Evolutionary conservation across 176 grass and related monocot species (phyloP).

Genomic region (Puccinellia tenuiflora): DNA sequence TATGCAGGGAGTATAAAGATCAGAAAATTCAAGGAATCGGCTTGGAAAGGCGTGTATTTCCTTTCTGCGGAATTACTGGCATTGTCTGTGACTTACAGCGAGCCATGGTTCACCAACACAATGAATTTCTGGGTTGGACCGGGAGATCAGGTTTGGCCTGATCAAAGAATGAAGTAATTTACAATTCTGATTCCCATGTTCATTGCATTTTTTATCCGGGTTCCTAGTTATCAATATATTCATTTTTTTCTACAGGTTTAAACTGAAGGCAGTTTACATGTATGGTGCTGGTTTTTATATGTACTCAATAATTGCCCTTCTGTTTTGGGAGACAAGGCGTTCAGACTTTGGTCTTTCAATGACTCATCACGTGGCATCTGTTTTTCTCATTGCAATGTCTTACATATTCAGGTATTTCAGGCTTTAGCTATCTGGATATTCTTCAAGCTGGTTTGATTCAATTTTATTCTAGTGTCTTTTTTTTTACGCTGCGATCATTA

Average conservation of each 20-base stretch:
- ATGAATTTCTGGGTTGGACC: constrained; percentile 81
- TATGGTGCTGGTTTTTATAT: constrained; percentile 79
- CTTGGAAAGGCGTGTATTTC: constrained; percentile 85
- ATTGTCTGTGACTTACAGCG: constrained; percentile 62
- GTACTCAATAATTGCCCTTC: constrained; percentile 79
- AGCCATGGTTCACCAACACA: constrained; percentile 78
- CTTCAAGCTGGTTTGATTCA: not conserved
- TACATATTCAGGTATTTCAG: constrained; percentile 76
- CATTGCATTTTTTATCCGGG: not conserved
- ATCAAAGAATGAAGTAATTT: constrained; percentile 71
- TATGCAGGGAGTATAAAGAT: constrained; percentile 50
- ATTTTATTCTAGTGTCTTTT: not conserved
- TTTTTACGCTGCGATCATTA: not conserved
- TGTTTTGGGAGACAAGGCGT: constrained; percentile 81
- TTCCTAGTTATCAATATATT: not conserved
- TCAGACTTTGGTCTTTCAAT: constrained; percentile 75
- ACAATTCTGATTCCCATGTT: not conserved
- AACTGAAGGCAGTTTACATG: constrained; percentile 79
- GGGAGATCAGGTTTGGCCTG: constrained; percentile 70
- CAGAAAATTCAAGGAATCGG: constrained; percentile 75
- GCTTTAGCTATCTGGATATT: constrained; percentile 4
- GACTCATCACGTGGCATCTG: constrained; percentile 63
- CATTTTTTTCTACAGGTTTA: constrained; percentile 36
- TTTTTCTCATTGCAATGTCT: constrained; percentile 67
- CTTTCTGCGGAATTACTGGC: constrained; percentile 68